Conservation (phyloP, 768 basidiomycete genomes). For the Agaricus subrufescens region DNA sequence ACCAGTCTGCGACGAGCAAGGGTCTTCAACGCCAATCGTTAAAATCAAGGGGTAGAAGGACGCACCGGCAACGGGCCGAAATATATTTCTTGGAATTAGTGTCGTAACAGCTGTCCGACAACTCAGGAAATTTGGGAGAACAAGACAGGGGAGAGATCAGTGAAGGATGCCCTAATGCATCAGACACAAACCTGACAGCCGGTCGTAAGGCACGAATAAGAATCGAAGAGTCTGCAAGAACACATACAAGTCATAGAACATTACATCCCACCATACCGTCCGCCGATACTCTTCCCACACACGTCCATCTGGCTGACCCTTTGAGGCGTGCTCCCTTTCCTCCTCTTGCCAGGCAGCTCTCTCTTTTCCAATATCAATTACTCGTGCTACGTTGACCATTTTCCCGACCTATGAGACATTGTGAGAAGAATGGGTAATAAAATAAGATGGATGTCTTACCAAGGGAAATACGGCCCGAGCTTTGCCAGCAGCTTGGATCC, state of each 20-base stretch:
- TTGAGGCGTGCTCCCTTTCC: constrained; percentile 13
- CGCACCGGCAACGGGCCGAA: constrained; percentile 16
- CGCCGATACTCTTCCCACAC: constrained; percentile 23
- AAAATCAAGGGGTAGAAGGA: not conserved
- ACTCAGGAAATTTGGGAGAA: constrained; percentile 50
- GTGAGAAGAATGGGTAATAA: not conserved
- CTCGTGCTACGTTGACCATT: constrained; percentile 61
- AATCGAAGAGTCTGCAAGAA: constrained; percentile 5
- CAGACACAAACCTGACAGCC: constrained; percentile 59
- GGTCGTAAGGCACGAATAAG: not conserved
- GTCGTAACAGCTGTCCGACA: constrained; percentile 26
- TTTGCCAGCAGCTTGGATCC: constrained; percentile 3
- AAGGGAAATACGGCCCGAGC: constrained; percentile 14
- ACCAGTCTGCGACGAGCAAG: constrained; percentile 40
- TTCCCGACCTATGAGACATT: constrained; percentile 49
- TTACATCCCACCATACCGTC: constrained; percentile 74
- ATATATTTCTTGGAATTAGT: constrained; percentile 2
- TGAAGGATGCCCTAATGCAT: constrained; percentile 59
- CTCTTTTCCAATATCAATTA: constrained; percentile 59
- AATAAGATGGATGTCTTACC: constrained; percentile 22
- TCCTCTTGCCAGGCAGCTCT: constrained; percentile 35
- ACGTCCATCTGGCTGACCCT: not conserved
- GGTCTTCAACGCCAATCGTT: not conserved
- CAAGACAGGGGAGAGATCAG: constrained; percentile 52
- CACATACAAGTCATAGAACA: constrained; percentile 75